These are phyloP conservation scores for Trichoderma virens DNA, from an alignment of 495 filamentous ascomycete species.

Conservation along the genomic window DNA sequence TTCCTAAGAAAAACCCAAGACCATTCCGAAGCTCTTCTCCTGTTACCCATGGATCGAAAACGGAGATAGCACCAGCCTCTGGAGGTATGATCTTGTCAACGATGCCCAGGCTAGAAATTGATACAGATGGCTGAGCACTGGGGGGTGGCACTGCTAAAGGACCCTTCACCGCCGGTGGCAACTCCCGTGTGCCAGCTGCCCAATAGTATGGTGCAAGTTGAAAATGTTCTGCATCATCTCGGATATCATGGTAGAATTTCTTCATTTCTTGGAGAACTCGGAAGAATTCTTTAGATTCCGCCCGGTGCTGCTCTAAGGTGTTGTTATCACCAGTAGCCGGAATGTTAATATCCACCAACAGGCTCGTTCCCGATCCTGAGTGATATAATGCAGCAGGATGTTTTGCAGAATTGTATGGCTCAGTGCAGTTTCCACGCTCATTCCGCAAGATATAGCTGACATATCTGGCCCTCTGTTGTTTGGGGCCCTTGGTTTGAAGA, in stretches of 20 bases:
- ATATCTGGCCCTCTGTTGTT: conserved; percentile 18
- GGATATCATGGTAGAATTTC: conserved; percentile 22
- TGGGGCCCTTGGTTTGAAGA: conserved; percentile 12
- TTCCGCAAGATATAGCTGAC: conserved; percentile 28
- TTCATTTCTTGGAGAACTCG: conserved; percentile 16
- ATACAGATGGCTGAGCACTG: conserved; percentile 25
- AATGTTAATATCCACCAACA: conserved; percentile 17
- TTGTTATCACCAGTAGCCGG: background rate
- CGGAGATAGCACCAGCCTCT: conserved; percentile 19
- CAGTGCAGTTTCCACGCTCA: conserved; percentile 19
- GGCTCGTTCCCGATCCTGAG: conserved; percentile 18
- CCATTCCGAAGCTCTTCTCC: conserved; percentile 33
- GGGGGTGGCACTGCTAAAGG: conserved; percentile 22
- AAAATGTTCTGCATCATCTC: conserved; percentile 19
- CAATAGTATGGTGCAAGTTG: conserved; percentile 24
- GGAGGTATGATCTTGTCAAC: conserved; percentile 23
- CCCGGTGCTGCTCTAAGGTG: background rate
- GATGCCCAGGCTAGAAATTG: conserved; percentile 32
- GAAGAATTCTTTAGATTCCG: conserved; percentile 13
- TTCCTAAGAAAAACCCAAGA: conserved; percentile 32
- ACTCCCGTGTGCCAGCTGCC: conserved; percentile 17
- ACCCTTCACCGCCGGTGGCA: conserved; percentile 18
- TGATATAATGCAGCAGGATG: conserved; percentile 28
- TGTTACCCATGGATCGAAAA: conserved; percentile 33
- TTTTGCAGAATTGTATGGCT: conserved; percentile 20